Evolutionary conservation across 768 basidiomycete species (phyloP).

Genomic region (Lentinula guzmanii): DNA sequence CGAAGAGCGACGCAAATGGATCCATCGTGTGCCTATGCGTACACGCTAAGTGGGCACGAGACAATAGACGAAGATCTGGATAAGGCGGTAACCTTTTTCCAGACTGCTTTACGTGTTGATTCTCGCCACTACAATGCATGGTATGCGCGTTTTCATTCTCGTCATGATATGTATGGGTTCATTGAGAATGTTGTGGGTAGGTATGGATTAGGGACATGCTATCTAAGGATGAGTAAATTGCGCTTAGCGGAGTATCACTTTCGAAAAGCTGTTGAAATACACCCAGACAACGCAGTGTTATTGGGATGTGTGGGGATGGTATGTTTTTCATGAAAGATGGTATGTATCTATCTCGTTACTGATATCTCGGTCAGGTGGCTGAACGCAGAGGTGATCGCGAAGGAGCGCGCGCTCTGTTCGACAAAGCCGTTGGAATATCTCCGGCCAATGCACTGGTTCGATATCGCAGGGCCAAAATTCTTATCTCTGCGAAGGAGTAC

Average conservation of each 20-base stretch:
- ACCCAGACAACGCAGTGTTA: constrained; percentile 93
- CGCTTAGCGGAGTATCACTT: constrained; percentile 96
- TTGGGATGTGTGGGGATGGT: constrained; percentile 96
- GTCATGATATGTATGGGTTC: constrained; percentile 14
- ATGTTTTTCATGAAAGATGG: constrained; percentile 25
- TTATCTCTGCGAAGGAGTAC: constrained; percentile 80
- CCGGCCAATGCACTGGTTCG: constrained; percentile 91
- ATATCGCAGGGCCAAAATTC: constrained; percentile 89
- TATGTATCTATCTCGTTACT: background rate
- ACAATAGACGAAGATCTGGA: constrained; percentile 94
- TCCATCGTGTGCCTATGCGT: constrained; percentile 89
- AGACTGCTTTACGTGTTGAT: constrained; percentile 88
- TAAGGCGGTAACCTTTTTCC: constrained; percentile 86
- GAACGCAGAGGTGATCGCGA: constrained; percentile 79
- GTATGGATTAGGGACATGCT: constrained; percentile 99
- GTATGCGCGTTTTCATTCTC: constrained; percentile 42
- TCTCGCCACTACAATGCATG: constrained; percentile 96
- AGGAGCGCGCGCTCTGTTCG: constrained; percentile 73
- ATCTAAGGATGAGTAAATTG: constrained; percentile 89
- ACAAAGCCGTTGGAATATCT: constrained; percentile 71
- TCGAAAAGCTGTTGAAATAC: constrained; percentile 85
- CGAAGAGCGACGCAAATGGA: constrained; percentile 86
- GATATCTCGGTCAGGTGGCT: constrained; percentile 53
- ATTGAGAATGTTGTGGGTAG: constrained; percentile 40
- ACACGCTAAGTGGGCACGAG: constrained; percentile 95